Evolutionary conservation across 495 filamentous ascomycete genomes (phyloP).

Genomic region (Elasticomyces elasticus): DNA sequence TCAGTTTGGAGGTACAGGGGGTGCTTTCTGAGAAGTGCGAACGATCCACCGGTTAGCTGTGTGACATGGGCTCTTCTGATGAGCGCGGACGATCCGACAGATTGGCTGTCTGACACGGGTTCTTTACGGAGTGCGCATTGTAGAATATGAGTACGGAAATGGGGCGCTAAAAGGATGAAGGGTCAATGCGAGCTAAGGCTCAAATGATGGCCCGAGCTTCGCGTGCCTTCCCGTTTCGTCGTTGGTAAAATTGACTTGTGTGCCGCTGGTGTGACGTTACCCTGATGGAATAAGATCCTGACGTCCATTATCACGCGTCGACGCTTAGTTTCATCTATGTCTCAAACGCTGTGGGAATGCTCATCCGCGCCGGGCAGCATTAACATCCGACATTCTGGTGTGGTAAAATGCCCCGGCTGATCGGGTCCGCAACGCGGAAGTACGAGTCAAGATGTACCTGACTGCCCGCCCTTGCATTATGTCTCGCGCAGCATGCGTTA

Average conservation of each 20-base stretch:
- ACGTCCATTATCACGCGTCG: too few species aligned
- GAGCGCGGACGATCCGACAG: too few species aligned
- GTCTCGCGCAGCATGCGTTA: conserved; percentile 1
- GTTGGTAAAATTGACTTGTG: not conserved
- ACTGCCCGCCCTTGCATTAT: conserved; percentile 3
- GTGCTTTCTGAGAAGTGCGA: not conserved
- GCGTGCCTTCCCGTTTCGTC: not conserved
- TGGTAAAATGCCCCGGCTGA: not conserved
- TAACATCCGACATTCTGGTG: not conserved
- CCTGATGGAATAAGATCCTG: too few species aligned
- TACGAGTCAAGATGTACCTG: not conserved
- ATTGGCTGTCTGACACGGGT: too few species aligned
- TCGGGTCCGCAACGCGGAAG: not conserved
- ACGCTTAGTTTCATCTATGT: too few species aligned
- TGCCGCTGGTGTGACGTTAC: too few species aligned
- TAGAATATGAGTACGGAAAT: too few species aligned
- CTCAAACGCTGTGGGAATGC: not conserved
- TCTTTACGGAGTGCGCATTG: too few species aligned
- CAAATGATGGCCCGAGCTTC: not conserved
- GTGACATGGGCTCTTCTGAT: too few species aligned
- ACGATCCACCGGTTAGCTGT: too few species aligned
- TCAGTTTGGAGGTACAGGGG: not conserved
- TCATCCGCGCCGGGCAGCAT: too few species aligned
- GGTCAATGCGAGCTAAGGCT: not conserved
- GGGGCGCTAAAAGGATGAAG: too few species aligned